Evolutionary conservation across 2,329 filamentous ascomycete genomes (phyloP), one percentile per base, ranked within the genome.

Genomic region (Aurifilum marmelostoma): DNA sequence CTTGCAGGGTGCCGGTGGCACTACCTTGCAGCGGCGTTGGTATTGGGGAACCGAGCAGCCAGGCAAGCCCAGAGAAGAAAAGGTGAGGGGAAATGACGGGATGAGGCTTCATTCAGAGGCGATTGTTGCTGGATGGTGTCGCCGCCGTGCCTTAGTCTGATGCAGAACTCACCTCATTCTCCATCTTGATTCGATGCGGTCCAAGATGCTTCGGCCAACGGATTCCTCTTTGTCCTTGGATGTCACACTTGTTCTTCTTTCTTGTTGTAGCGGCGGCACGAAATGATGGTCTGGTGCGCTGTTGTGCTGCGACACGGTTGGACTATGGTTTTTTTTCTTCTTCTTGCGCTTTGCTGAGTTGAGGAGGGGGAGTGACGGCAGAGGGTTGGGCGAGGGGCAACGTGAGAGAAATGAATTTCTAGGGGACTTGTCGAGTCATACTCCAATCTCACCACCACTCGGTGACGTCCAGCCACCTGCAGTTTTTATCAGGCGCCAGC

Each of bases 101-200:
- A 37, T 12, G 6, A 11, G 32, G 21, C 24, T 32, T 29, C 54
- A 32, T 32, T n/a, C 16, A 37, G 21, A 21, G 3, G 32, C 29
- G 21, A 54, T 54, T 41, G 62, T 43, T 39, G 16, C 50, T 62
- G 29, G 59, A 63, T 58, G 34, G 21, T 56, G 32, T 59, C 24
- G 34, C 41, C 24, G n/a, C 63, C 52, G 11, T 54, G 34, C 52
- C 7, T 65, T 58, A 58, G 52, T 37, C 34, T 65, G 63, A 41
- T 60, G 24, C 50, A 43, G 41, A 47, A 67, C 70, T 52, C 47
- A 71, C 70, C 67, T 71, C 67, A 56, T 37, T 65, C 64, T 39
- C 67, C 69, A 71, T 67, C 65, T 47, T 71, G 50, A 67, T 63
- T 66, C 37, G 67, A 47, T 56, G 37, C 21, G 29, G 21, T 47